Evolutionary conservation across 2,329 filamentous ascomycete species (phyloP).

Genomic region (Juglanconis sp.): DNA sequence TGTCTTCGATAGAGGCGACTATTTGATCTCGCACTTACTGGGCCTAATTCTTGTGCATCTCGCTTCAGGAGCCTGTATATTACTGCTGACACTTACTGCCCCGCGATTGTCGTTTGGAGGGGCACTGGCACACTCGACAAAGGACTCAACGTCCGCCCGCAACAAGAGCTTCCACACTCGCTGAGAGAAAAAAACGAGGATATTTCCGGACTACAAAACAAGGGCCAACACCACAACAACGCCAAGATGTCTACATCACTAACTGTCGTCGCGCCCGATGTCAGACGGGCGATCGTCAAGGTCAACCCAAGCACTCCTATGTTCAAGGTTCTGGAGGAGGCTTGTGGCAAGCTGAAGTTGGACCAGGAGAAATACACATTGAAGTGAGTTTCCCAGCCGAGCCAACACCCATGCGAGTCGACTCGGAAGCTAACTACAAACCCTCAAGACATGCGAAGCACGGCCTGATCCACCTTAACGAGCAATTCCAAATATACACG

Average conservation of each 20-base stretch:
- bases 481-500: constrained; percentile 60
- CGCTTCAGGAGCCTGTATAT: background rate
- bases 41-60: background rate
- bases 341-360: constrained; percentile 77
- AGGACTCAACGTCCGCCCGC: background rate
- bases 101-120: background rate
- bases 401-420: too few relatives aligned
- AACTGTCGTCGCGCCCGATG: constrained; percentile 77
- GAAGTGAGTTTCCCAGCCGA: constrained; percentile 55
- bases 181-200: background rate
- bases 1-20: background rate
- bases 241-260: constrained; percentile 75
- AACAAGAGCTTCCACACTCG: background rate
- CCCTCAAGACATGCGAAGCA: constrained; percentile 72
- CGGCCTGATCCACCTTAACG: constrained; percentile 71
- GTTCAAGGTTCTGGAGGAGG: constrained; percentile 81
- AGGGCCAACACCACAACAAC: background rate
- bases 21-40: background rate
- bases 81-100: background rate
- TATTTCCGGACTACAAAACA: background rate
- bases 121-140: background rate
- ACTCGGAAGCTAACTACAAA: background rate
- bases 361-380: constrained; percentile 71
- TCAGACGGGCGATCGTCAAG: constrained; percentile 77
- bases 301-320: constrained; percentile 78